Evolutionary conservation across 305 asterid genomes (phyloP).

Genomic region (Fraxinus platypoda): DNA sequence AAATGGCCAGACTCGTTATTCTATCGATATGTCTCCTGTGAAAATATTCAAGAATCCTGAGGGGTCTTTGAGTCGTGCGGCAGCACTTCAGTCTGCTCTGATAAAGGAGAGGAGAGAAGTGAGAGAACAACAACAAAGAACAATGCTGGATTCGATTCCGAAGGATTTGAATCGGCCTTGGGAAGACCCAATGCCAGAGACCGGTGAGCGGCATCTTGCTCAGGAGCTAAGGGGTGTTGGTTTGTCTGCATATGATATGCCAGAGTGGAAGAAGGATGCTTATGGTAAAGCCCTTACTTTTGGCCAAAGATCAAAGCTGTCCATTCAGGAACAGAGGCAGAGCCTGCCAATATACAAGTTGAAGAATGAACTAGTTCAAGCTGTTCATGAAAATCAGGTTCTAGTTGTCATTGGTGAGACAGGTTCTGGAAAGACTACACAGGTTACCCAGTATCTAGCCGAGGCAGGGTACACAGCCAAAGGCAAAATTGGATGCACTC

Average conservation of each 20-base stretch:
- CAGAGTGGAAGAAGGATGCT: conserved; percentile 95
- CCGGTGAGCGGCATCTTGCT: conserved; percentile 96
- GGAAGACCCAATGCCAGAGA: conserved; percentile 99
- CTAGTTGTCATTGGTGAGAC: conserved; percentile 96
- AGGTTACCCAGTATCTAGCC: conserved; percentile 90
- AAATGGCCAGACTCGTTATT: conserved; percentile 82
- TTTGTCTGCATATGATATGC: conserved; percentile 92
- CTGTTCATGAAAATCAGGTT: conserved; percentile 82
- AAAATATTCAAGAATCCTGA: conserved; percentile 89
- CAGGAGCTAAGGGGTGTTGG: conserved; percentile 96
- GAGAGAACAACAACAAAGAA: conserved; percentile 79
- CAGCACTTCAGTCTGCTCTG: conserved; percentile 85
- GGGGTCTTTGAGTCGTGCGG: conserved; percentile 96
- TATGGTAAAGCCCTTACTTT: conserved; percentile 83
- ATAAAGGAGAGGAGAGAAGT: conserved; percentile 94
- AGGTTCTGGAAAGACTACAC: conserved; percentile 93
- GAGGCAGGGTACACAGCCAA: conserved; percentile 91
- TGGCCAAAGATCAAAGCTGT: conserved; percentile 89
- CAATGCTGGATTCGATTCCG: conserved; percentile 90
- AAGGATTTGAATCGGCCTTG: conserved; percentile 95
- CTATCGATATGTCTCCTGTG: conserved; percentile 85
- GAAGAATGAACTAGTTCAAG: conserved; percentile 80
- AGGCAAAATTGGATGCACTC: conserved; percentile 95
- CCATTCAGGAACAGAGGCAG: conserved; percentile 85
- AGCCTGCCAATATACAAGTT: conserved; percentile 83